Evolutionary conservation across 176 grass and related monocot species (phyloP), one percentile per base, ranked within the genome.

Genomic region (Phoenix roebelenii): DNA sequence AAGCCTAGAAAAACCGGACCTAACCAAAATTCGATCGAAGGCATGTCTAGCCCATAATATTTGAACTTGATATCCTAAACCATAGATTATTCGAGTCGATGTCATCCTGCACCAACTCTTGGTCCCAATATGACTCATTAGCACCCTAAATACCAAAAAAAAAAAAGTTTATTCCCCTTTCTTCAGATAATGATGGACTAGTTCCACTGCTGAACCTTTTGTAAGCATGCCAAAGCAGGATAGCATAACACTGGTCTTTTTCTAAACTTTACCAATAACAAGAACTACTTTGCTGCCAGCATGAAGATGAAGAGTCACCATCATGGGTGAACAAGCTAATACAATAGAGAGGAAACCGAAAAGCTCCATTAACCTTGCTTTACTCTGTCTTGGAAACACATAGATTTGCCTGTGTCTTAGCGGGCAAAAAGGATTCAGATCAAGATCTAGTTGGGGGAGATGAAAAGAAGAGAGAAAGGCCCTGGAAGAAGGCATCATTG

Each of bases 371-470:
- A 16, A 55, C 22, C 54, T 39, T 19, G 52, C 52, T 18, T 54
- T 20, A 7, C 7, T 22, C 22, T 55, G 22, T 23, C 5, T 55
- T 18, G 54, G 54, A 18, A 55, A 19, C 18, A 12, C 54, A 55
- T 55, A 0, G 22, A 55, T 55, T 18, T 55, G 54, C n/a, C 54
- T 6, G n/a, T 4, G 2, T 23, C 54, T 55, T 55, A 22, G 22
- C 18, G 22, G 54, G 54, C 54, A 55, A 55, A 54, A 55, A 55
- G 54, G 54, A 55, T 55, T 19, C n/a, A 55, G 3, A 55, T 20
- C 22, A 9, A 22, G 22, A 22, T 22, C 22, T 3, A 7, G n/a
- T 18, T 54, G 51, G n/a, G n/a, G n/a, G n/a, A n/a, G n/a, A n/a
- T n/a, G n/a, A 20, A 9, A 9, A 12, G 5, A 5, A 12, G 2